Percentiles rank a stretch among this genome's conserved stretches.
phyloP scores from a whole-genome alignment of 768 basidiomycete genomes.

The Leucocoprinus leucothites region DNA sequence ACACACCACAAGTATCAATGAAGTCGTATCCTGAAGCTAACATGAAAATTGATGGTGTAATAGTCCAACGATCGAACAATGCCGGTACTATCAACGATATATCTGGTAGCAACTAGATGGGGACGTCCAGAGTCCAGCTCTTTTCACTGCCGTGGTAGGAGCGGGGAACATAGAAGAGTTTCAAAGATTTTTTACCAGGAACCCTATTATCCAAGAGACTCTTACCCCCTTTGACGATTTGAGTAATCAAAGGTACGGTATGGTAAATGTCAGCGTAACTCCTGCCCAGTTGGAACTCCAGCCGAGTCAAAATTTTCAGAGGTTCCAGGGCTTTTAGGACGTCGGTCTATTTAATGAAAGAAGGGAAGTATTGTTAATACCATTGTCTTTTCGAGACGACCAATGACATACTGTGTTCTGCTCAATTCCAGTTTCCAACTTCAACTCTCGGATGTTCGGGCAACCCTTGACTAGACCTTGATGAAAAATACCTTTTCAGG shows the following conservation, averaged over 20 bases:
- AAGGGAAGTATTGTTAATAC: neutral
- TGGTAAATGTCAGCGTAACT: neutral
- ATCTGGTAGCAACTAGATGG: too few relatives aligned
- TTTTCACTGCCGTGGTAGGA: neutral
- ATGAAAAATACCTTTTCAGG: too few relatives aligned
- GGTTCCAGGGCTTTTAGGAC: neutral
- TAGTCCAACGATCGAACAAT: too few relatives aligned
- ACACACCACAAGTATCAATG: too few relatives aligned
- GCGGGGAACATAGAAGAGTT: neutral
- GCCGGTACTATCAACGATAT: too few relatives aligned
- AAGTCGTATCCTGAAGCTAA: too few relatives aligned
- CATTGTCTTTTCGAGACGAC: neutral
- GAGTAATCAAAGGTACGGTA: neutral
- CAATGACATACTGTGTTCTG: neutral
- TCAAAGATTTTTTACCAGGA: neutral
- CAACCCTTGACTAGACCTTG: neutral
- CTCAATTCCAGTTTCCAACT: neutral
- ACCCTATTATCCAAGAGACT: neutral
- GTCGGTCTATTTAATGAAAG: neutral
- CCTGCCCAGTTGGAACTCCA: neutral
- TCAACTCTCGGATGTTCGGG: conserved; percentile 2
- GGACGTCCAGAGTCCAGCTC: too few relatives aligned
- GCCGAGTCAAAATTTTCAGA: neutral
- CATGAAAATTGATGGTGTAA: too few relatives aligned
- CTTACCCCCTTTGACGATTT: neutral